A percentile compares a stretch with the other conserved stretches of the same genome.
Evolutionary conservation across 768 basidiomycete species (phyloP).

Genomic region (Macrolepiota fuliginosa): DNA sequence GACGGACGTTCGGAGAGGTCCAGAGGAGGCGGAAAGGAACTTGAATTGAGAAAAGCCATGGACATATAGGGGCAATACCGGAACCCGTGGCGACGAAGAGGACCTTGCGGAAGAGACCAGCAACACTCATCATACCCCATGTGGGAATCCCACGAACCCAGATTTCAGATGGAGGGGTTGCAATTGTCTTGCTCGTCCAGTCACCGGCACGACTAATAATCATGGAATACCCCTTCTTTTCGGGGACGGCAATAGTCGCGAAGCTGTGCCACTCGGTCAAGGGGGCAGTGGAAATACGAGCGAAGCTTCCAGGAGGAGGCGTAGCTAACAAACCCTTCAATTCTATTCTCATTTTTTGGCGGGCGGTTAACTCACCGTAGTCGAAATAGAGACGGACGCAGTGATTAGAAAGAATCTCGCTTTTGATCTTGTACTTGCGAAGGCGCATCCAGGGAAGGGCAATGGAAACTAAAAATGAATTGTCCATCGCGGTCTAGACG

Average conservation of each 20-base stretch:
- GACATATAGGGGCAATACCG: conserved; percentile 48
- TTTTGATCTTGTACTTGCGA: conserved; percentile 43
- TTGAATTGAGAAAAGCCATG: conserved; percentile 32
- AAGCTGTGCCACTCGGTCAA: conserved; percentile 52
- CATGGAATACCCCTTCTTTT: conserved; percentile 43
- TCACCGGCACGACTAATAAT: conserved; percentile 57
- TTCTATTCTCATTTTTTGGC: conserved; percentile 18
- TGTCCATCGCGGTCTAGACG: conserved; percentile 17
- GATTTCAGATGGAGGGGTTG: conserved; percentile 46
- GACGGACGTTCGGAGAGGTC: conserved; percentile 37
- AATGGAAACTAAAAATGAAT: conserved; percentile 36
- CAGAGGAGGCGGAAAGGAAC: conserved; percentile 38
- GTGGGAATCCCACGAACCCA: conserved; percentile 55
- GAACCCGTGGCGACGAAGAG: conserved; percentile 55
- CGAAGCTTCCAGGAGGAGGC: conserved; percentile 15
- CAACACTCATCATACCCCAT: conserved; percentile 48
- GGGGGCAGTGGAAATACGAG: conserved; percentile 31
- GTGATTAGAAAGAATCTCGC: conserved; percentile 52
- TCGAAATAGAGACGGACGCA: conserved; percentile 55
- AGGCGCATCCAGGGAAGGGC: conserved; percentile 52
- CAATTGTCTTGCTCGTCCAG: conserved; percentile 50
- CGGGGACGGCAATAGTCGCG: conserved; percentile 39
- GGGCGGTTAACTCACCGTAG: conserved; percentile 37
- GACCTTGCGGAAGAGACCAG: conserved; percentile 46
- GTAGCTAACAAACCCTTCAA: conserved; percentile 7